phyloP scores from a whole-genome alignment of 106 monocot species.

The Dioscorea dumetorum region DNA sequence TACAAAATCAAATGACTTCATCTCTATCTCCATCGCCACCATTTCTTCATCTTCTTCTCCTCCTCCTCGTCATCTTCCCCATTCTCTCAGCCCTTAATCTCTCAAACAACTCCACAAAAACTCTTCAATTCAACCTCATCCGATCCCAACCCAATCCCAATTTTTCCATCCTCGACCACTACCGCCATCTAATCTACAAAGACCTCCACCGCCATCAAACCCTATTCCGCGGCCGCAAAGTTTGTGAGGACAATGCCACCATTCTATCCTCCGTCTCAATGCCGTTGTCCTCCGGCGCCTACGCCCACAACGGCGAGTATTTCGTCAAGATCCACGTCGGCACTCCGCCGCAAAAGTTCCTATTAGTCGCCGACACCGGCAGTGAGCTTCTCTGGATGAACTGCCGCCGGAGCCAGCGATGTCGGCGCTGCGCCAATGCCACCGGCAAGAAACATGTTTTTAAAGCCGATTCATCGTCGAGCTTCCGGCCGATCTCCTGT shows the following conservation, averaged over 20 bases:
- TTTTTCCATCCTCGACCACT: neutral
- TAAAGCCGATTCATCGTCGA: constrained; percentile 30
- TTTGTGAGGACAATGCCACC: neutral
- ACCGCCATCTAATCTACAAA: neutral
- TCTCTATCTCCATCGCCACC: neutral
- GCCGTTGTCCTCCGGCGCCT: constrained; percentile 73
- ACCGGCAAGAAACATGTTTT: constrained; percentile 23
- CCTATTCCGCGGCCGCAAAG: neutral
- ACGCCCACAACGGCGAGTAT: constrained; percentile 70
- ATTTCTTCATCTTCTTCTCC: neutral
- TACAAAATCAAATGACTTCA: neutral
- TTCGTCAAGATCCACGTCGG: constrained; percentile 80
- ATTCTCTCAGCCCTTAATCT: too few relatives aligned
- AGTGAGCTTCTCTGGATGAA: constrained; percentile 96
- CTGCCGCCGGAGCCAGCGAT: constrained; percentile 23
- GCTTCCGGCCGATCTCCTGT: constrained; percentile 64
- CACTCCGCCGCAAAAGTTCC: constrained; percentile 69
- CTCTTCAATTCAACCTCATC: too few relatives aligned
- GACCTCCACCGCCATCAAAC: constrained; percentile 1
- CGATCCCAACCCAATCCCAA: neutral
- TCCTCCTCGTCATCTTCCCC: too few relatives aligned
- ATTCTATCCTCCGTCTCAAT: constrained; percentile 34
- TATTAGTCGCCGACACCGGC: constrained; percentile 81
- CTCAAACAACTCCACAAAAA: too few relatives aligned
- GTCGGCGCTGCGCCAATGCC: too few relatives aligned